A percentile compares a stretch with the other conserved stretches of the same genome.
Evolutionary conservation across 2,329 filamentous ascomycete genomes (phyloP).

Genomic region (Nemania sp.): DNA sequence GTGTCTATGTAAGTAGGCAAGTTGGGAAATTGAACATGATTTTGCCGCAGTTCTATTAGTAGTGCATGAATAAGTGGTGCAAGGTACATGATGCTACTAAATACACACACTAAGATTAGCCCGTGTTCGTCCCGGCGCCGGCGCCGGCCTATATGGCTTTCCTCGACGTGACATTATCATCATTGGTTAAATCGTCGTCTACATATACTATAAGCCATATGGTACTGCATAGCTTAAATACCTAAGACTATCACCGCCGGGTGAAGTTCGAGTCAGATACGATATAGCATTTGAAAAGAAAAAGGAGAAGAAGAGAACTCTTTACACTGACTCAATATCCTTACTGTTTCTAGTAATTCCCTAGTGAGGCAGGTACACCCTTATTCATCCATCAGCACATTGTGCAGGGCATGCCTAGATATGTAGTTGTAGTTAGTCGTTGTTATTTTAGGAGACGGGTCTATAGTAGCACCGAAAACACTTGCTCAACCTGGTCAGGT

Average conservation of each 20-base stretch:
- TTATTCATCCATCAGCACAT: background rate
- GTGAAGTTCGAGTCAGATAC: too few species aligned
- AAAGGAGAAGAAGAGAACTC: background rate
- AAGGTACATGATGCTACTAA: background rate
- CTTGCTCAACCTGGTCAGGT: background rate
- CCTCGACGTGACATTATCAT: too few species aligned
- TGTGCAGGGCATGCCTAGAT: background rate
- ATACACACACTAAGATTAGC: background rate
- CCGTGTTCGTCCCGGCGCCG: background rate
- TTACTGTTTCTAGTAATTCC: slow-evolving; percentile 4
- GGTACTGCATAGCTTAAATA: too few species aligned
- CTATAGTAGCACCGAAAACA: background rate
- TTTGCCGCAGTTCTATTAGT: slow-evolving; percentile 15
- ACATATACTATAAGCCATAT: too few species aligned
- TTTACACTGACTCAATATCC: slow-evolving; percentile 21
- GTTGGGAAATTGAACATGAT: slow-evolving; percentile 23
- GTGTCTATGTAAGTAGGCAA: slow-evolving; percentile 20
- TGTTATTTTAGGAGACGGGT: slow-evolving; percentile 20
- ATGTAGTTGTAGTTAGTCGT: too few species aligned
- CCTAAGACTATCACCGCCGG: too few species aligned
- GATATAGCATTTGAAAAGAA: too few species aligned
- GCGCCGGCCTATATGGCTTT: too few species aligned
- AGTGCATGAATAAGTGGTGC: slow-evolving; percentile 1
- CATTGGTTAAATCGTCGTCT: too few species aligned
- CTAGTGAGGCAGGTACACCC: slow-evolving; percentile 30